Percentiles rank a stretch among this genome's conserved stretches.
Evolutionary conservation across 768 basidiomycete genomes (phyloP).

Genomic region (Coprinellus micaceus): DNA sequence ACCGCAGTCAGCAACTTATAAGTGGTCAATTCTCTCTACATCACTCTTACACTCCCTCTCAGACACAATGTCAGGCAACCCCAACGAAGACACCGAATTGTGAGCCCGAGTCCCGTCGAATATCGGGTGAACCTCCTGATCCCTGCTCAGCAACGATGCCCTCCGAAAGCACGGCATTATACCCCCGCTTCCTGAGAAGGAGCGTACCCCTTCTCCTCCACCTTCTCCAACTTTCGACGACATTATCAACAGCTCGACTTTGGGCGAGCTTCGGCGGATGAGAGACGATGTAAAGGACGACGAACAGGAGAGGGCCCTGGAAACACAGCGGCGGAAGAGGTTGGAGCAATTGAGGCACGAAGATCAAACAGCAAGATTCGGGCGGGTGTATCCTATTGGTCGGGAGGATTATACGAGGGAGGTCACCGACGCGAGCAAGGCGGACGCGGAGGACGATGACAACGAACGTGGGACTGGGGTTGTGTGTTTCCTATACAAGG

Average conservation of each 20-base stretch:
- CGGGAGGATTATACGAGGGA: slow-evolving; percentile 93
- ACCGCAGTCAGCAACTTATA: no score
- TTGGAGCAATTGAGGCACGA: slow-evolving; percentile 58
- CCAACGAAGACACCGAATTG: slow-evolving; percentile 97
- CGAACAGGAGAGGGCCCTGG: slow-evolving; percentile 20
- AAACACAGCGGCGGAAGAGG: slow-evolving; percentile 68
- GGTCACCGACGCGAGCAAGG: slow-evolving; percentile 87
- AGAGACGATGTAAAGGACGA: slow-evolving; percentile 73
- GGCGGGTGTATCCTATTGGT: slow-evolving; percentile 81
- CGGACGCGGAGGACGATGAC: slow-evolving; percentile 61
- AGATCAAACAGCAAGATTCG: slow-evolving; percentile 67
- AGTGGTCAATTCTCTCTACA: no score
- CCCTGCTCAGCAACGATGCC: slow-evolving; percentile 75
- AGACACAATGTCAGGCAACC: slow-evolving; percentile 62
- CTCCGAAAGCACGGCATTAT: slow-evolving; percentile 91
- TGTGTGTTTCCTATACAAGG: slow-evolving; percentile 92
- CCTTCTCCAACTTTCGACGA: slow-evolving; percentile 70
- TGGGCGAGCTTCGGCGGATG: slow-evolving; percentile 61
- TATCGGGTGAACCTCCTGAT: neutral
- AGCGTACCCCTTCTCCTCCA: slow-evolving; percentile 74
- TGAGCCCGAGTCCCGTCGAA: slow-evolving; percentile 35
- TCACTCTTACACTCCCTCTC: no score
- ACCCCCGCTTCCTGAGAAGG: slow-evolving; percentile 65
- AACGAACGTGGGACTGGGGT: slow-evolving; percentile 83
- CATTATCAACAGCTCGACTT: slow-evolving; percentile 58